Conservation (phyloP, 2,329 filamentous ascomycete genomes). For the Didymella pinodella region DNA sequence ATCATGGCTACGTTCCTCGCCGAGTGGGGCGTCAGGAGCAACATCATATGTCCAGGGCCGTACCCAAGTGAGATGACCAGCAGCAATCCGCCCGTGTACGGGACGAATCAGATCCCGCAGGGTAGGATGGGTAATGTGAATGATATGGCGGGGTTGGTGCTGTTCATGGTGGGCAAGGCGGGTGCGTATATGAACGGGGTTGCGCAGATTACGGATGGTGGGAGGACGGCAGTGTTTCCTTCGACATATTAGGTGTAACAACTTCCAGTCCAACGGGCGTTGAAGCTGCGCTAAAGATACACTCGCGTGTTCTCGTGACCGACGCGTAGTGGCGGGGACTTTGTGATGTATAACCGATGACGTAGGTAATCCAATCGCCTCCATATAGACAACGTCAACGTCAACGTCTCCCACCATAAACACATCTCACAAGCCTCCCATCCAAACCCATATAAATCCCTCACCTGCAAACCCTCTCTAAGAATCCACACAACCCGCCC, state of each 20-base stretch:
- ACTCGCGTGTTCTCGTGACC: constrained; percentile 9
- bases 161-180: constrained; percentile 61
- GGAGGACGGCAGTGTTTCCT: constrained; percentile 49
- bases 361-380: constrained; percentile 9
- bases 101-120: constrained; percentile 49
- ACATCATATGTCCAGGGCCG: constrained; percentile 56
- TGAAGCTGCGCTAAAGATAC: neutral
- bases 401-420: neutral
- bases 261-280: neutral
- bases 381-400: constrained; percentile 9
- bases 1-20: constrained; percentile 54
- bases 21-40: constrained; percentile 57
- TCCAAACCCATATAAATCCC: neutral
- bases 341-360: constrained; percentile 14
- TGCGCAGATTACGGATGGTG: constrained; percentile 59
- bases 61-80: constrained; percentile 57
- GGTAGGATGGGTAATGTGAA: constrained; percentile 53
- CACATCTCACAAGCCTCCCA: neutral
- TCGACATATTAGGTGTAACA: constrained; percentile 39
- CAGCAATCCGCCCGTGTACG: constrained; percentile 38
- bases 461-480: neutral
- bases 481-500: neutral
- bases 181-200: constrained; percentile 64
- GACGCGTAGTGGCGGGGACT: constrained; percentile 4
- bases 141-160: constrained; percentile 59